A percentile compares a stretch with the other conserved stretches of the same genome.
Conservation (phyloP, 1,139 yeast species). For the Yamadazyma triangularis region DNA sequence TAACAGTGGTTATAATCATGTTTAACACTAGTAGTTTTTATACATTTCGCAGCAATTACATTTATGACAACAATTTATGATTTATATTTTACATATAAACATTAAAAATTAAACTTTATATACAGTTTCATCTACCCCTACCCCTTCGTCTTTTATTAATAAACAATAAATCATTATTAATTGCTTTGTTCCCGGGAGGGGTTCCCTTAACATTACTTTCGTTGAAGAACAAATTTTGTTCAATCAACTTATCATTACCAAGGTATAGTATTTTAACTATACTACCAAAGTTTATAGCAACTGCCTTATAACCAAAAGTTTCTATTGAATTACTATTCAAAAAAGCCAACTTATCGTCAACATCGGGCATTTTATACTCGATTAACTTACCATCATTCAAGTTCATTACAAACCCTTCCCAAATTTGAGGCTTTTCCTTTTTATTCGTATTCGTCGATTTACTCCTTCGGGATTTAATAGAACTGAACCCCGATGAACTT, state of each 20-base stretch:
- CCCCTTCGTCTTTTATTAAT: slow-evolving; percentile 42
- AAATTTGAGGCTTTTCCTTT: slow-evolving; percentile 14
- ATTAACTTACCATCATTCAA: slow-evolving; percentile 58
- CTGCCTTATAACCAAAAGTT: slow-evolving; percentile 74
- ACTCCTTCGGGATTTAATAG: slow-evolving; percentile 4
- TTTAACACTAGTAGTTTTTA: too few relatives aligned
- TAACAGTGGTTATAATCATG: too few relatives aligned
- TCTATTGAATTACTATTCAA: slow-evolving; percentile 28
- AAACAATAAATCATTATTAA: slow-evolving; percentile 36
- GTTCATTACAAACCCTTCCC: slow-evolving; percentile 80
- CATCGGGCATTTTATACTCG: slow-evolving; percentile 54
- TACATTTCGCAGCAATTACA: too few relatives aligned
- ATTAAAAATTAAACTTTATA: neutral
- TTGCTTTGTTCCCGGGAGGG: slow-evolving; percentile 12
- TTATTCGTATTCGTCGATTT: slow-evolving; percentile 1
- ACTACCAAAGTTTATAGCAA: slow-evolving; percentile 71
- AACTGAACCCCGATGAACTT: neutral
- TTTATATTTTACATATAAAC: too few relatives aligned
- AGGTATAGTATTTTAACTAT: slow-evolving; percentile 65
- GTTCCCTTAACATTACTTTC: slow-evolving; percentile 2
- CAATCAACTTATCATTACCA: slow-evolving; percentile 54
- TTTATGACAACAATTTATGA: too few relatives aligned
- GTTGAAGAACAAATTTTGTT: slow-evolving; percentile 38
- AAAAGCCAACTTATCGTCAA: too few relatives aligned
- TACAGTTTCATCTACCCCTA: neutral